Conservation (phyloP, 768 basidiomycete genomes). For the Boletus tylopilopsis region DNA sequence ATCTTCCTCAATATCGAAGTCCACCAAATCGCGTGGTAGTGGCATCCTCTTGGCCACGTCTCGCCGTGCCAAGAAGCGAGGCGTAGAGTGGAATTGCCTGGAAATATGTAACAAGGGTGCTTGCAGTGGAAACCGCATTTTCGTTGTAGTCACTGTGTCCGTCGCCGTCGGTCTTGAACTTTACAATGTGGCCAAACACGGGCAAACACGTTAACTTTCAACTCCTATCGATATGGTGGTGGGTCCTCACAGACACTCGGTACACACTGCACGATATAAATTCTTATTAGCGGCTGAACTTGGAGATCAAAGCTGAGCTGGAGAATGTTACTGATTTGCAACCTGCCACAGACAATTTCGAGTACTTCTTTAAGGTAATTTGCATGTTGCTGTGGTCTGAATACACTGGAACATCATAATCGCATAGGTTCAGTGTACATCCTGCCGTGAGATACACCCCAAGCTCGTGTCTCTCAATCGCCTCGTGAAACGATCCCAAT, state of each 20-base stretch:
- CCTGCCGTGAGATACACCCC: constrained; percentile 73
- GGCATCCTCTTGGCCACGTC: constrained; percentile 26
- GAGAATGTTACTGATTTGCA: constrained; percentile 71
- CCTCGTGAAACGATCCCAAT: constrained; percentile 36
- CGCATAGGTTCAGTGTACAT: constrained; percentile 68
- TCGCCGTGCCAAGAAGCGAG: constrained; percentile 14
- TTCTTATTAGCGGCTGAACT: constrained; percentile 45
- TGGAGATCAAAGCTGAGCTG: constrained; percentile 76
- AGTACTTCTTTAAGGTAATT: constrained; percentile 74
- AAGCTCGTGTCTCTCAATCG: constrained; percentile 73
- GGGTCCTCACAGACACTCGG: constrained; percentile 24
- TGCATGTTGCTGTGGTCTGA: background rate
- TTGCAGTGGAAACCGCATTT: constrained; percentile 19
- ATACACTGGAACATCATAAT: constrained; percentile 1
- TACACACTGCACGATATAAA: background rate
- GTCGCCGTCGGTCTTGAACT: no score
- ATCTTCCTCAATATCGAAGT: constrained; percentile 36
- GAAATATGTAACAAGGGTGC: constrained; percentile 11
- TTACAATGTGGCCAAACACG: constrained; percentile 25
- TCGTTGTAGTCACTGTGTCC: background rate
- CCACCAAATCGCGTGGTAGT: constrained; percentile 37
- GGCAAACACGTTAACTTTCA: constrained; percentile 15
- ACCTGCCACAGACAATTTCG: constrained; percentile 66
- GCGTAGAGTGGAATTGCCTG: constrained; percentile 27
- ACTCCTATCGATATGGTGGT: constrained; percentile 44